Conservation (phyloP, 2,329 filamentous ascomycete species). For the Aspergillus tubingensis region DNA sequence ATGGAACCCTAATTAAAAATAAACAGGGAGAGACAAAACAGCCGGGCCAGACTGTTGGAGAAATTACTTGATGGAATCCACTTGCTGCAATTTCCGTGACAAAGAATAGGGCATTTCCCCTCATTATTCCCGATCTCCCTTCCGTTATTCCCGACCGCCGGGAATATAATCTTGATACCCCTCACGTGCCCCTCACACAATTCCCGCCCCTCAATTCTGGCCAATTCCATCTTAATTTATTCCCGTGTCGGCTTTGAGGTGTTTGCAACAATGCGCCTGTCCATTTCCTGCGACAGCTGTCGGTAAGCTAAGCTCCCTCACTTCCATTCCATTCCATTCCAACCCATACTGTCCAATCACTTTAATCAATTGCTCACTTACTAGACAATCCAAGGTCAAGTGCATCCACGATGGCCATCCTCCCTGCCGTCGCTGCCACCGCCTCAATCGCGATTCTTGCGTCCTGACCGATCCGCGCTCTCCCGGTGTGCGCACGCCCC, state of each 20-base stretch:
- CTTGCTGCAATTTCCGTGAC: not conserved
- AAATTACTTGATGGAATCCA: constrained; percentile 2
- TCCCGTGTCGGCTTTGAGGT: no score
- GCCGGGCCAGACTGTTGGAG: not conserved
- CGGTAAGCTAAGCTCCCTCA: constrained; percentile 28
- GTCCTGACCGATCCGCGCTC: constrained; percentile 34
- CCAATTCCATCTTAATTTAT: not conserved
- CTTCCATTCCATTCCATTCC: not conserved
- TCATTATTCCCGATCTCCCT: not conserved
- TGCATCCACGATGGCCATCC: constrained; percentile 38
- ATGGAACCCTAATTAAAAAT: not conserved
- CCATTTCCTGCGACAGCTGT: constrained; percentile 39
- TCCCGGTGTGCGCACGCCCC: constrained; percentile 15
- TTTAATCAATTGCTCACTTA: not conserved
- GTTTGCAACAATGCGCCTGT: constrained; percentile 32
- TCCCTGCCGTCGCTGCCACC: constrained; percentile 37
- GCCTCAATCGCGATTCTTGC: constrained; percentile 27
- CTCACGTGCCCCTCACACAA: not conserved
- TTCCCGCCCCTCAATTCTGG: not conserved
- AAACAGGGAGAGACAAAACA: not conserved
- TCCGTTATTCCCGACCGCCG: not conserved
- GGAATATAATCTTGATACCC: not conserved
- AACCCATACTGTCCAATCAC: not conserved
- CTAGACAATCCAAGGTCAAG: constrained; percentile 39
- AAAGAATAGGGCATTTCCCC: not conserved